Percentiles rank a stretch among this genome's conserved stretches.
phyloP scores from a whole-genome alignment of 257 asterid genomes.

The Fraxinus americana region DNA sequence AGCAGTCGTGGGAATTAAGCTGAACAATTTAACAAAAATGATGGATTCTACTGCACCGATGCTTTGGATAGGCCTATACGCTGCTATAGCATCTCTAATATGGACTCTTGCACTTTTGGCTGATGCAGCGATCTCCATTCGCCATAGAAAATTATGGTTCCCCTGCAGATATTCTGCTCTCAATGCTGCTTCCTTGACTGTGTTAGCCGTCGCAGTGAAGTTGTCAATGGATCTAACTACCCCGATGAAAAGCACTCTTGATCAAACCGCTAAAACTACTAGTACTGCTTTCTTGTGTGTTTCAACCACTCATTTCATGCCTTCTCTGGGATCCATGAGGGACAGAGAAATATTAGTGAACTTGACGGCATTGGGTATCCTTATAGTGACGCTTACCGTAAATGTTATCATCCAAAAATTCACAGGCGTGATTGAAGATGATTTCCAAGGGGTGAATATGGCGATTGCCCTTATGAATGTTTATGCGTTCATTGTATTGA shows the following conservation, averaged over 20 bases:
- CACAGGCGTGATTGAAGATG: background rate
- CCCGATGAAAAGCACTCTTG: background rate
- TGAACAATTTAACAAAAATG: too few species aligned
- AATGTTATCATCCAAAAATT: constrained; percentile 14
- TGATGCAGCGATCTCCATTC: constrained; percentile 3
- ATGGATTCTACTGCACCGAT: too few species aligned
- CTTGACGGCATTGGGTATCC: too few species aligned
- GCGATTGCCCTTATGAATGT: background rate
- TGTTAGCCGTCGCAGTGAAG: constrained; percentile 23
- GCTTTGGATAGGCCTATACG: too few species aligned
- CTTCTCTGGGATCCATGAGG: constrained; percentile 21
- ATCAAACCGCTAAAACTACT: background rate
- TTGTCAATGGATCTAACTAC: constrained; percentile 13
- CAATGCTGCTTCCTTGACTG: constrained; percentile 24
- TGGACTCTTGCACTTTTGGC: constrained; percentile 13
- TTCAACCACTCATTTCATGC: constrained; percentile 26
- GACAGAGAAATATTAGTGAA: background rate
- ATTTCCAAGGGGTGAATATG: background rate
- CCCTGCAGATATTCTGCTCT: constrained; percentile 25
- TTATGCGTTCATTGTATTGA: background rate
- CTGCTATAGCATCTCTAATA: background rate
- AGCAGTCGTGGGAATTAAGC: too few species aligned
- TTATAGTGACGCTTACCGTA: constrained; percentile 15
- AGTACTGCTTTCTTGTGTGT: constrained; percentile 7
- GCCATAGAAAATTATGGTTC: constrained; percentile 15